Conservation (phyloP, 192 early-diverging fungal genomes). For the Paraglomus brasilianum region DNA sequence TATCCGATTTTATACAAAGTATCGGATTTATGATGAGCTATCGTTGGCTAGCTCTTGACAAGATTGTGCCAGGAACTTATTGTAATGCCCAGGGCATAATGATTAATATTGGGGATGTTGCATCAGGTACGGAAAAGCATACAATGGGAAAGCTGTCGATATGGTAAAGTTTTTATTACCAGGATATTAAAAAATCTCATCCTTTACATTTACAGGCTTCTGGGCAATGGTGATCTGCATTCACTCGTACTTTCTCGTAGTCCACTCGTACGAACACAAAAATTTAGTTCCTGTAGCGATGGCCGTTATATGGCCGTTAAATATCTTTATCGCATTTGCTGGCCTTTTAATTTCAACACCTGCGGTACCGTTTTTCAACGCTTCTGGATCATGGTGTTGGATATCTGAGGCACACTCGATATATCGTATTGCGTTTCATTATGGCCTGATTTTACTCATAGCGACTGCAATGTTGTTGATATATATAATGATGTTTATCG, state of each 20-base stretch:
- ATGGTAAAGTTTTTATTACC: no score
- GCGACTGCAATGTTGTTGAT: background rate
- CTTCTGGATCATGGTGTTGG: slow-evolving; percentile 5
- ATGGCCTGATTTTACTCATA: background rate
- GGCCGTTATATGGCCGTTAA: slow-evolving; percentile 9
- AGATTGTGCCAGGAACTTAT: background rate
- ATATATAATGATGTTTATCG: background rate
- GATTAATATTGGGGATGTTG: slow-evolving; percentile 3
- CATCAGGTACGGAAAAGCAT: slow-evolving; percentile 13
- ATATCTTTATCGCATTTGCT: background rate
- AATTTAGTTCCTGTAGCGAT: background rate
- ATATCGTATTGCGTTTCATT: slow-evolving; percentile 10
- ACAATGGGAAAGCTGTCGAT: no score
- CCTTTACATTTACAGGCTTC: slow-evolving; percentile 6
- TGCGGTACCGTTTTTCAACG: background rate
- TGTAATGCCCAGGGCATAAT: slow-evolving; percentile 5
- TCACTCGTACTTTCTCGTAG: slow-evolving; percentile 19
- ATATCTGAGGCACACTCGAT: background rate
- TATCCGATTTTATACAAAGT: slow-evolving; percentile 1
- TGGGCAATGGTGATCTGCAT: slow-evolving; percentile 25
- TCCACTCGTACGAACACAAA: slow-evolving; percentile 16
- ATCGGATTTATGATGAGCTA: slow-evolving; percentile 7
- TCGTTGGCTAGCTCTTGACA: background rate
- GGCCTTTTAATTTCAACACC: background rate
- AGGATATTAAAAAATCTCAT: no score